Evolutionary conservation across 352 stramenopile genomes (phyloP).

Genomic region (Pythium sukuiense): DNA sequence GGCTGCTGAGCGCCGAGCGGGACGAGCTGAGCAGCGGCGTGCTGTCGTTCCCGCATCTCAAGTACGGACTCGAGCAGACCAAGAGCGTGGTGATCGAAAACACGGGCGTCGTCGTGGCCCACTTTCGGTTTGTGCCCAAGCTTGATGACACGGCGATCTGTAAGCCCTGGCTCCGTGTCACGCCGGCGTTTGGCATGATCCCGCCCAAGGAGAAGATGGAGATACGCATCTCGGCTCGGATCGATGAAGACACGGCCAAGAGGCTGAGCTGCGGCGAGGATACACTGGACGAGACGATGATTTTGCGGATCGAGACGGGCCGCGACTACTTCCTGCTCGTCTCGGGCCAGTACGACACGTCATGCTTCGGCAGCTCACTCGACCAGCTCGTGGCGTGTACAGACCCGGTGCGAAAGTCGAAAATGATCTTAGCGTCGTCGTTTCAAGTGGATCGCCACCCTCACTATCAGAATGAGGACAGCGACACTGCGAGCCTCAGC

Average conservation of each 20-base stretch:
- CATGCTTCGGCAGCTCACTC: slow-evolving; percentile 95
- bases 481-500: slow-evolving; percentile 37
- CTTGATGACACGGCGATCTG: slow-evolving; percentile 84
- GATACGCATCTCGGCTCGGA: slow-evolving; percentile 91
- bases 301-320: slow-evolving; percentile 96
- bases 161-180: slow-evolving; percentile 93
- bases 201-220: slow-evolving; percentile 71
- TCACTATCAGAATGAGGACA: slow-evolving; percentile 8
- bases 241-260: slow-evolving; percentile 90
- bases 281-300: slow-evolving; percentile 95
- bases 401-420: slow-evolving; percentile 81
- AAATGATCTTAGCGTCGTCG: slow-evolving; percentile 17
- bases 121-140: slow-evolving; percentile 93
- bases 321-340: slow-evolving; percentile 96
- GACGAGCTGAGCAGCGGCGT: slow-evolving; percentile 51
- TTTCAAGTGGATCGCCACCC: slow-evolving; percentile 29
- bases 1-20: slow-evolving; percentile 58
- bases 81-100: slow-evolving; percentile 85
- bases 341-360: slow-evolving; percentile 89
- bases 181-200: slow-evolving; percentile 89
- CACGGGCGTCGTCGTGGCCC: slow-evolving; percentile 92
- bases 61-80: slow-evolving; percentile 62
- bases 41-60: slow-evolving; percentile 61
- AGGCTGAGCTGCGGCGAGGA: slow-evolving; percentile 89
- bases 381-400: slow-evolving; percentile 93